phyloP scores from a whole-genome alignment of 768 basidiomycete species.

The Trametes sanguinea region DNA sequence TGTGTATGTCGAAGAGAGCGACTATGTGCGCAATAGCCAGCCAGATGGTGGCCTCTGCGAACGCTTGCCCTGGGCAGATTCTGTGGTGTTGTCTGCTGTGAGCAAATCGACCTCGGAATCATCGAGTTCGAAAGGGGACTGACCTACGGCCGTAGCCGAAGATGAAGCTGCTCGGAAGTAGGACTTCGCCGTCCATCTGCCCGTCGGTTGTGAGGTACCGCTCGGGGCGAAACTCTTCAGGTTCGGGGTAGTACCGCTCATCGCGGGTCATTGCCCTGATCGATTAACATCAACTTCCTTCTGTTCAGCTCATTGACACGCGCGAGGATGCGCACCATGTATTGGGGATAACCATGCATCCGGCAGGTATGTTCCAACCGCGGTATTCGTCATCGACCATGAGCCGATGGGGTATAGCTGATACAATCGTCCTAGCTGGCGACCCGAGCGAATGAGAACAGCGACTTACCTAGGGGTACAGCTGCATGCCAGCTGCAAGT shows the following conservation, averaged over 20 bases:
- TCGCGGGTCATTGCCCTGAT: conserved; percentile 32
- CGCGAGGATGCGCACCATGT: conserved; percentile 19
- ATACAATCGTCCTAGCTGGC: too few species aligned
- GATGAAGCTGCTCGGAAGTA: conserved; percentile 16
- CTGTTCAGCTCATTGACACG: background rate
- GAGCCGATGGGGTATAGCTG: conserved; percentile 28
- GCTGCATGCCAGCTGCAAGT: conserved; percentile 29
- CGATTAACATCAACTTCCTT: conserved; percentile 19
- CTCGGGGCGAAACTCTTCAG: conserved; percentile 50
- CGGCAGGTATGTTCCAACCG: conserved; percentile 32
- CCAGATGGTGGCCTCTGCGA: conserved; percentile 51
- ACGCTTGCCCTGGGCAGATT: conserved; percentile 55
- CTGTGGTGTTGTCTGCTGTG: conserved; percentile 14
- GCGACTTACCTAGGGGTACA: background rate
- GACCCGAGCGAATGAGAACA: too few species aligned
- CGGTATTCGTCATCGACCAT: conserved; percentile 31
- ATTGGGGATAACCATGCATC: conserved; percentile 28
- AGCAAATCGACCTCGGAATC: background rate
- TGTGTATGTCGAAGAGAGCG: conserved; percentile 47
- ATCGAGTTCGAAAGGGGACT: background rate
- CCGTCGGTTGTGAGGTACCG: conserved; percentile 26
- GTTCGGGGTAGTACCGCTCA: conserved; percentile 38
- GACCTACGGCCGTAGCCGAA: conserved; percentile 26
- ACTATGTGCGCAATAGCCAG: conserved; percentile 45
- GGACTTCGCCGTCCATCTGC: background rate